Evolutionary conservation across 169 alveolate species (phyloP), one percentile per base, ranked within the genome.

Genomic region (Plasmodium chabaudi): DNA sequence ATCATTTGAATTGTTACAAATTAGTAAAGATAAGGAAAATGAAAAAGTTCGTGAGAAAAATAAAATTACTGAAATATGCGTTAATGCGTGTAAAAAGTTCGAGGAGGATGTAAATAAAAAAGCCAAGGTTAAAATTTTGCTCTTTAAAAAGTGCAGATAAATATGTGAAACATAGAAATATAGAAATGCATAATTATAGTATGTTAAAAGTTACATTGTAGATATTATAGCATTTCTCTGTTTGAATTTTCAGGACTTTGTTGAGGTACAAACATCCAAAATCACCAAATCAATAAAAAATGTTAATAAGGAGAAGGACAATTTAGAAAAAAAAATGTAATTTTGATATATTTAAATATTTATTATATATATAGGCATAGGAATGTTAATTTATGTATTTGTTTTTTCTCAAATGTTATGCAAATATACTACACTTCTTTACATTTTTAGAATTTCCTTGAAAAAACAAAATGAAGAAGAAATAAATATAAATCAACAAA

Each of bases 1-100:
- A 10, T 64, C 89, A 42, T 27, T 79, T 12, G 72, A 79, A 79
- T 51, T 79, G 34, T 61, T 79, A 60, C 61, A 79, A 65, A 79
- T 79, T 65, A 71, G 77, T 7, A 69, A 71, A 47, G 51, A 79
- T 15, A 79, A 79, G 53, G 89, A 79, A 71, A 53, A 53, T 34
- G 89, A 79, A 47, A 79, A 79, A 67, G 46, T 6, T 39, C 47
- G 49, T 3, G 88, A 74, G 12, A 60, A 74, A 39, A 47, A 57
- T 25, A 79, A 67, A 67, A 79, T 79, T 25, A 55, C 82, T 71
- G 75, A 79, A 79, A 65, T 79, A 71, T 79, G 89, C 49, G 46
- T 79, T 25, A 59, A 19, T 19, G 89, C 89, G 17, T 79, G 89
- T 39, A 65, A 59, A 23, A 65, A 7, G 61, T 79, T 79, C 56